Evolutionary conservation across 2,329 filamentous ascomycete species (phyloP).

Genomic region (Pseudopithomyces maydicus): DNA sequence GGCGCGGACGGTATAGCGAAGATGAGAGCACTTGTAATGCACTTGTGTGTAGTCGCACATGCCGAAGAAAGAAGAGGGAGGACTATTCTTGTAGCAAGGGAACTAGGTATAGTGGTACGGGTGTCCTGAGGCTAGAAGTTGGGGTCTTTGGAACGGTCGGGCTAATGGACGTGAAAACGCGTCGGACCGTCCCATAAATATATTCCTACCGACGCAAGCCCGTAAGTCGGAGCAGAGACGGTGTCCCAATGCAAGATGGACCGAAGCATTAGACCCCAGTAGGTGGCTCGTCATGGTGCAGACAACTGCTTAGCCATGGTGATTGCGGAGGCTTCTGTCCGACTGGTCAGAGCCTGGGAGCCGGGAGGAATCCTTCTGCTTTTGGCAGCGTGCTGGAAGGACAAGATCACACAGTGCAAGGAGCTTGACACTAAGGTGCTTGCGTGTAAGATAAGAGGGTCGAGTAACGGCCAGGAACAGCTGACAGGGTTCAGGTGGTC

Average conservation of each 20-base stretch:
- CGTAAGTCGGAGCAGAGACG: constrained; percentile 7
- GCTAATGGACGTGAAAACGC: constrained; percentile 12
- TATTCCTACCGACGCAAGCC: constrained; percentile 4
- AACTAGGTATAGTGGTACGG: constrained; percentile 5
- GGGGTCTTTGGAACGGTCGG: constrained; percentile 8
- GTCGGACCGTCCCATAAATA: constrained; percentile 22
- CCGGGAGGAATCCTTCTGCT: constrained; percentile 18
- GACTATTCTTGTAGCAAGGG: constrained; percentile 2
- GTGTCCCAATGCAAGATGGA: constrained; percentile 14
- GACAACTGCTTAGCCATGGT: constrained; percentile 12
- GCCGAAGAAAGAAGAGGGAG: constrained; percentile 9
- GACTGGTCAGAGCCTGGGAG: constrained; percentile 17
- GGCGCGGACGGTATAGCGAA: constrained; percentile 60
- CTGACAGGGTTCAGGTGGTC: constrained; percentile 17
- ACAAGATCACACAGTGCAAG: constrained; percentile 24
- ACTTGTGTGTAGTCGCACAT: constrained; percentile 68
- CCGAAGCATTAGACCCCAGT: constrained; percentile 14
- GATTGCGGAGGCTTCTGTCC: constrained; percentile 14
- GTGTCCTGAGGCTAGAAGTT: constrained; percentile 1
- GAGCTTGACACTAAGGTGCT: constrained; percentile 29
- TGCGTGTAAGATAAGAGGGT: constrained; percentile 29
- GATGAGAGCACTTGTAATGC: constrained; percentile 61
- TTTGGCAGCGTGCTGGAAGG: constrained; percentile 23
- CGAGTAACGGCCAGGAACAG: constrained; percentile 11
- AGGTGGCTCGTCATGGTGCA: constrained; percentile 11